These are phyloP conservation scores for Cadophora luteo-olivacea DNA, from an alignment of 2,329 filamentous ascomycete species.

Conservation along the genomic window DNA sequence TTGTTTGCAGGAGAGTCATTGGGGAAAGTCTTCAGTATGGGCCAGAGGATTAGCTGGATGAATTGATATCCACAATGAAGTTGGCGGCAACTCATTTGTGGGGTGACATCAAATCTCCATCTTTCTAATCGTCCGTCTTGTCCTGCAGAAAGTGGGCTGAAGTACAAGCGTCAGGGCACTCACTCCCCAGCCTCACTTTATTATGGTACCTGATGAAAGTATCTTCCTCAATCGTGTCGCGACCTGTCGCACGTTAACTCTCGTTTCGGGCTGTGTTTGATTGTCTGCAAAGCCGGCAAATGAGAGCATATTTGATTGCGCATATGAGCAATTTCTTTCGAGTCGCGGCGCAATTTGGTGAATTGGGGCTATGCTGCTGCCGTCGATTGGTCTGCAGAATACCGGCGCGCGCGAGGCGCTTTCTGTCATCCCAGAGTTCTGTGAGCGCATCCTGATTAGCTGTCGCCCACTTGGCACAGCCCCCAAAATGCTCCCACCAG, in stretches of 20 bases:
- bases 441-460: background rate
- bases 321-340: background rate
- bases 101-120: background rate
- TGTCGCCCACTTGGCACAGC: background rate
- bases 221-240: background rate
- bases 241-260: background rate
- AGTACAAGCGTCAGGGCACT: background rate
- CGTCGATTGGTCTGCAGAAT: background rate
- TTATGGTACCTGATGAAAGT: background rate
- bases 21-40: background rate
- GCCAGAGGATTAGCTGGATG: background rate
- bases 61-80: too few species aligned
- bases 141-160: background rate
- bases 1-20: background rate
- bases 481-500: background rate
- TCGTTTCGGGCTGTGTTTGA: slow-evolving; percentile 2
- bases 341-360: background rate
- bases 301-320: slow-evolving; percentile 12
- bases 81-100: background rate
- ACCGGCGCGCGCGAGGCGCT: background rate
- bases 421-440: background rate
- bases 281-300: too few species aligned
- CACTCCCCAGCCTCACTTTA: background rate
- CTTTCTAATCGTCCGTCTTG: background rate
- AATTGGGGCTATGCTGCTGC: background rate